Evolutionary conservation across 331 rosid genomes (phyloP), one percentile per base, ranked within the genome.

Genomic region (Quercus lobata): DNA sequence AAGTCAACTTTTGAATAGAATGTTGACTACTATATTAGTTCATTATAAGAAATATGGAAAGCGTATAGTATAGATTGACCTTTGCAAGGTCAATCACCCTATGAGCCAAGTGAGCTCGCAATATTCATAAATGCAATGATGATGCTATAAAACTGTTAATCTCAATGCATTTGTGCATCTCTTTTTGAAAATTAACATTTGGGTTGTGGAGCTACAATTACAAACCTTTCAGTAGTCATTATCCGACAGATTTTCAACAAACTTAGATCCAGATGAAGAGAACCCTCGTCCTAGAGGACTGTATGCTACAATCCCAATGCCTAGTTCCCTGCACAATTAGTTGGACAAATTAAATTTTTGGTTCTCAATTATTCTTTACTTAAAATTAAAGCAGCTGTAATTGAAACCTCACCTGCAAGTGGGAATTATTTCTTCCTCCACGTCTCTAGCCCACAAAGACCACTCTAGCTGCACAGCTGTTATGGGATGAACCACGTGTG

Each of bases 391-490:
- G 34, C 52, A 58, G 72, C 8, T 18, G 15, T 12, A 10, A 6
- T 54, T 73, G 44, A 54, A 71, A 15, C 61, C 83, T 58, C 22
- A 88, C 91, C 92, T 90, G 88, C 91, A 90, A 17, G 92, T 86
- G 34, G 94, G 92, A 79, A 90, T 19, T 34, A 90, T 75, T 57
- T 88, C 92, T 79, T 86, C 88, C 82, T 90, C 91, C 0, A 57
- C 91, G 75, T 90, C 94, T 86, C 94, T 85, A 44, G 89, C 4
- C 92, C 94, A 90, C 1, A 88, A 74, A 4, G 94, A 90, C 92
- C 91, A 90, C 81, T 90, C 94, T 57, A 90, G 78, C 72, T 90
- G 88, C 79, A 90, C 91, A 3, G 91, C 89, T 46, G 92, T 88
- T 72, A 90, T 86, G 0, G 0, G 94, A 85, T 90, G 94, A 83